Evolutionary conservation across 1,139 yeast species (phyloP), one percentile per base, ranked within the genome.

Genomic region (Nakaseomyces glabratus): DNA sequence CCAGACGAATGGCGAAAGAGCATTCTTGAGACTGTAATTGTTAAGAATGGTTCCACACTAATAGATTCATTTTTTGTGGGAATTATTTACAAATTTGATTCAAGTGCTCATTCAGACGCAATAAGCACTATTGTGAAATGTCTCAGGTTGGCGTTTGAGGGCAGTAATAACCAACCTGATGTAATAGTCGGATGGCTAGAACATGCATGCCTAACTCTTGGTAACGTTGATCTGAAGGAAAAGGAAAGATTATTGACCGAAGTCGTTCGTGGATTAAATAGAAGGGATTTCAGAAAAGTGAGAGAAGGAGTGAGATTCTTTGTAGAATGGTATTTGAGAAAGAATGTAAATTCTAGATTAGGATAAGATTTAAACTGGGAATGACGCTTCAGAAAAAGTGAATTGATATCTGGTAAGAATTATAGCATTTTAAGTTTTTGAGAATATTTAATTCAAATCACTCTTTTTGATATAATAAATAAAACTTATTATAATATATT

Each of bases 251-350:
- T 85, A 44, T 52, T 78, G 22, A 63, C 62, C 10, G 68, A 79
- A 1, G 66, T 81, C 4, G 65, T 68, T 11, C 65, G 66, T 9
- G 82, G 94, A 0, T 60, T 85, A 33, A 69, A 65, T 26, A 76
- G 79, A 28, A 79, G 74, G 48, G 93, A 85, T 58, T 76, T 68
- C 54, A 71, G 93, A 55, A 69, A 84, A 48, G 76, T 84, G 21
- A 71, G 94, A 49, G 63, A 74, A 4, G 69, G 81, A 34, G 61
- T 86, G 36, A 71, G 74, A 49, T 93, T 80, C 52, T 88, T 86
- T 52, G 74, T 84, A 25, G 72, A 70, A 37, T 82, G 95, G 84
- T 88, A 85, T 57, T 66, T 81, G 17, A 69, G 95, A 48, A 79
- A 86, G 55, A 81, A 84, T 49, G 68, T 80, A 24, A 67, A 69